Conservation (phyloP, 2,329 filamentous ascomycete species). For the Fonsecaea erecta region DNA sequence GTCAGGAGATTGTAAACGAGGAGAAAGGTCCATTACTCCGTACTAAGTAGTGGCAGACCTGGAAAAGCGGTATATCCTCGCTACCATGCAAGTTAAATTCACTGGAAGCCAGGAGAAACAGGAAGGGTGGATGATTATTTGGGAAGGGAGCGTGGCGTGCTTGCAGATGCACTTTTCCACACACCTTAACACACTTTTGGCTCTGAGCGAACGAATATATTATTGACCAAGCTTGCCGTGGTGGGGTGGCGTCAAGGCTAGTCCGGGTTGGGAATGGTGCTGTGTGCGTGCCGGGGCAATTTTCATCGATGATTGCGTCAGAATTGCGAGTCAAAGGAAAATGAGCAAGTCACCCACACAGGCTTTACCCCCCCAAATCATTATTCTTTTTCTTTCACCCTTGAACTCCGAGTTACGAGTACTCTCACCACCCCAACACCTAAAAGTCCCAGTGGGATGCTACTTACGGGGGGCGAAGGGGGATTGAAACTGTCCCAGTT, state of each 20-base stretch:
- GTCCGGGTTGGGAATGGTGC: not conserved
- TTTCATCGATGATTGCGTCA: slow-evolving; percentile 16
- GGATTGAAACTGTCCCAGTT: not conserved
- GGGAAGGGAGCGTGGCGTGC: slow-evolving; percentile 2
- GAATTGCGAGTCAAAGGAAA: slow-evolving; percentile 7
- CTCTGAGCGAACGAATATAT: not conserved
- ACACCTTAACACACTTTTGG: not conserved
- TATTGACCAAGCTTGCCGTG: not conserved
- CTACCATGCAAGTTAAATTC: not conserved
- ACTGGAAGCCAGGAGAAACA: not conserved
- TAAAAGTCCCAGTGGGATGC: not conserved
- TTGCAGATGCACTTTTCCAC: not conserved
- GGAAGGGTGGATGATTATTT: not conserved
- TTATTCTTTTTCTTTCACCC: not conserved
- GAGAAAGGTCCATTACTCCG: not conserved
- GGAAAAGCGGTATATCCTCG: not conserved
- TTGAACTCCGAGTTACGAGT: not conserved
- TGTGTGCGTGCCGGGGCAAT: not conserved
- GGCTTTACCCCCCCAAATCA: too few relatives aligned
- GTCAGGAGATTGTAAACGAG: not conserved
- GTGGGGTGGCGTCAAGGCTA: not conserved
- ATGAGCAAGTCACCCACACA: not conserved
- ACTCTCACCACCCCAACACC: not conserved
- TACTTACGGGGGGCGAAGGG: not conserved
- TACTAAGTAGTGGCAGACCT: not conserved